A percentile compares a stretch with the other conserved stretches of the same genome.
Conservation (phyloP, 306 rosid species). For the Sechiopsis laciniata region DNA sequence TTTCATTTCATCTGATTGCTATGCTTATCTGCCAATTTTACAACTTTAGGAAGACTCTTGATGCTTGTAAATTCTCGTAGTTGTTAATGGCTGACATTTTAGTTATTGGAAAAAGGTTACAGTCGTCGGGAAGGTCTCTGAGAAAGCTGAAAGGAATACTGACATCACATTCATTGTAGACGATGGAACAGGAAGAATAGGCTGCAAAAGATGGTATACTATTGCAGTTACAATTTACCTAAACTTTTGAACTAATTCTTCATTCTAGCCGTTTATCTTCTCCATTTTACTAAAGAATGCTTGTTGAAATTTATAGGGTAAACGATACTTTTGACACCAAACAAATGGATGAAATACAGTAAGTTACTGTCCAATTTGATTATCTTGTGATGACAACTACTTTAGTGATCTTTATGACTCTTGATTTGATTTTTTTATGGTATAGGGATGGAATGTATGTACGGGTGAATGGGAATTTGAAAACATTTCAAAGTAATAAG, state of each 20-base stretch:
- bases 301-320: conserved; percentile 34
- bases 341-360: conserved; percentile 78
- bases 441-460: conserved; percentile 48
- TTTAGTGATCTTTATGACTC: background rate
- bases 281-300: background rate
- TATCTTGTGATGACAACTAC: background rate
- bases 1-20: background rate
- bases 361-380: conserved; percentile 27
- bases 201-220: conserved; percentile 82
- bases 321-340: conserved; percentile 60
- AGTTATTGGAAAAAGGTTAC: conserved; percentile 35
- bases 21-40: background rate
- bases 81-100: background rate
- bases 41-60: background rate
- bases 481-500: conserved; percentile 64
- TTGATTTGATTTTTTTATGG: conserved; percentile 19
- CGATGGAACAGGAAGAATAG: conserved; percentile 85
- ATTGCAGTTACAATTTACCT: background rate
- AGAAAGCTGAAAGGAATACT: conserved; percentile 66
- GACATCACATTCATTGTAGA: conserved; percentile 58
- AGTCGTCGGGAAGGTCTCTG: conserved; percentile 57
- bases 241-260: background rate
- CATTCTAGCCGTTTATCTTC: background rate
- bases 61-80: background rate
- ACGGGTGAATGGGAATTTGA: conserved; percentile 77